Conservation (phyloP, 129 eudicot species). For the Flaveria bidentis region DNA sequence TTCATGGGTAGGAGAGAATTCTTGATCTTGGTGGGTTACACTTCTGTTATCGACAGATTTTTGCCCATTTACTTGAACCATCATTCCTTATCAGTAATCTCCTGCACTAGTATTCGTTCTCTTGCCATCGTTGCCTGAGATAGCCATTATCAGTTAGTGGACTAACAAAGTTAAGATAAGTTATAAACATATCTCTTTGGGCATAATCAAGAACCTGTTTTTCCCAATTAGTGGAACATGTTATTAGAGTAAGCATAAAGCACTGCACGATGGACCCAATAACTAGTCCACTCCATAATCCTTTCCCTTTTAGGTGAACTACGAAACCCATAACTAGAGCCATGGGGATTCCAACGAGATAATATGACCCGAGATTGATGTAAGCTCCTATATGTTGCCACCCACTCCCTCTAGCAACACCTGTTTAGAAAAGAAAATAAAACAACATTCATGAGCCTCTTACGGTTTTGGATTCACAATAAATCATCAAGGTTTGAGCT, state of each 20-base stretch:
- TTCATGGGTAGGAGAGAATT: not conserved
- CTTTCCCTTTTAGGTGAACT: conserved; percentile 43
- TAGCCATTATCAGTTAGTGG: not conserved
- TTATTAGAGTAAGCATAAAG: conserved; percentile 39
- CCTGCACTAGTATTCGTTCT: conserved; percentile 31
- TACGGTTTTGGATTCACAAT: not conserved
- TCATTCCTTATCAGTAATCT: conserved; percentile 11
- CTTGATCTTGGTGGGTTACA: not conserved
- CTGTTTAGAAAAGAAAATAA: conserved; percentile 27
- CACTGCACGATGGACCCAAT: conserved; percentile 53
- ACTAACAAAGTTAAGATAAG: not conserved
- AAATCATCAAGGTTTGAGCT: not conserved
- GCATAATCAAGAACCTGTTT: conserved; percentile 48
- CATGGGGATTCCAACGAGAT: conserved; percentile 55
- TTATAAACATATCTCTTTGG: not conserved
- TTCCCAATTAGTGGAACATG: conserved; percentile 49
- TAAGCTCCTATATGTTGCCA: conserved; percentile 71
- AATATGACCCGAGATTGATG: conserved; percentile 61
- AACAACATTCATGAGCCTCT: not conserved
- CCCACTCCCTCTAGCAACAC: conserved; percentile 69
- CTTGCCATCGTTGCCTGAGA: conserved; percentile 49
- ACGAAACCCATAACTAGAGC: conserved; percentile 53
- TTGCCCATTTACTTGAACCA: not conserved
- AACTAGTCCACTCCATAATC: conserved; percentile 54
- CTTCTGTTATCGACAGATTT: not conserved